These are phyloP conservation scores for Juglanconis sp. DNA, from an alignment of 2,329 filamentous ascomycete species.

Conservation along the genomic window DNA sequence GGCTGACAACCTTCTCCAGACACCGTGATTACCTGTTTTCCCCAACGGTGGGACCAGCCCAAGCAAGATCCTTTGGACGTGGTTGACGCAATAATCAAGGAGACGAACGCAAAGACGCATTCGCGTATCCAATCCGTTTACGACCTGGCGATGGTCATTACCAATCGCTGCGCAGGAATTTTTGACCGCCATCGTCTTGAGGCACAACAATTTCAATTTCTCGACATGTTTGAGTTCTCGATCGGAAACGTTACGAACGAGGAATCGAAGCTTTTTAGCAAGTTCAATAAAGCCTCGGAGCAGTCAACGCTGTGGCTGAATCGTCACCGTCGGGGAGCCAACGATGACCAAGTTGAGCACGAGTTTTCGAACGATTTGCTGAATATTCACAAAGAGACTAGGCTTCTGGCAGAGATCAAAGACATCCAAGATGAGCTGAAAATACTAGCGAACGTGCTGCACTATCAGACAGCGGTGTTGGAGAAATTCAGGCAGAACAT, in stretches of 20 bases:
- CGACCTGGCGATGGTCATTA: constrained; percentile 61
- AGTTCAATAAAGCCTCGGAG: constrained; percentile 57
- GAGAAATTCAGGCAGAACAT: constrained; percentile 44
- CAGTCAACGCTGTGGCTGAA: constrained; percentile 54
- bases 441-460: constrained; percentile 54
- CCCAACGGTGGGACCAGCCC: constrained; percentile 57
- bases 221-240: constrained; percentile 65
- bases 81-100: constrained; percentile 60
- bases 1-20: constrained; percentile 32
- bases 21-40: constrained; percentile 58
- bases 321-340: constrained; percentile 30
- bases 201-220: constrained; percentile 59
- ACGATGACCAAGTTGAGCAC: constrained; percentile 11
- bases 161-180: constrained; percentile 55
- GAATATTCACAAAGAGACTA: constrained; percentile 59
- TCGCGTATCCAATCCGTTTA: constrained; percentile 59
- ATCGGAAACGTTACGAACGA: constrained; percentile 53
- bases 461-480: constrained; percentile 45
- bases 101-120: constrained; percentile 61
- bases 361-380: constrained; percentile 53
- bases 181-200: constrained; percentile 58
- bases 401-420: constrained; percentile 61
- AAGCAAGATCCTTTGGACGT: constrained; percentile 62
- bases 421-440: constrained; percentile 66
- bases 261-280: constrained; percentile 56